These are phyloP conservation scores for Zarea fungicola DNA, from an alignment of 2,329 filamentous ascomycete genomes.

Conservation along the genomic window DNA sequence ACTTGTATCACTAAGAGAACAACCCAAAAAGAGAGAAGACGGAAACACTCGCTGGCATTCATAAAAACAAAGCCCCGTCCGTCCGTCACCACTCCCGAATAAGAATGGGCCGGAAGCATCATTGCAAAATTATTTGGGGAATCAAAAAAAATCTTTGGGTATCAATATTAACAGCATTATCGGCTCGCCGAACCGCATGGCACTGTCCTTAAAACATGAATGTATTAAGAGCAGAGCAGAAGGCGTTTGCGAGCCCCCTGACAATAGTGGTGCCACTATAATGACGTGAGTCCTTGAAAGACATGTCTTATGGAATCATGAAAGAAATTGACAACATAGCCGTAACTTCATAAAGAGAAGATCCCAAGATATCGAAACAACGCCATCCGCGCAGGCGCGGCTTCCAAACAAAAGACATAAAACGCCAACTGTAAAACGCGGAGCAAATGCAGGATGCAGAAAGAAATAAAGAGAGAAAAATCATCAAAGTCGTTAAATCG, in stretches of 20 bases:
- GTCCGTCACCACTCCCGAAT: too few relatives aligned
- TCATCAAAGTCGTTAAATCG: conserved; percentile 9
- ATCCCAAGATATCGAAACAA: conserved; percentile 1
- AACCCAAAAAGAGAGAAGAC: too few relatives aligned
- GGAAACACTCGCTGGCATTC: too few relatives aligned
- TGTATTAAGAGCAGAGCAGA: too few relatives aligned
- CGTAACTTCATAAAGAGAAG: neutral
- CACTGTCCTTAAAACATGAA: too few relatives aligned
- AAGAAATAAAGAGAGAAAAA: neutral
- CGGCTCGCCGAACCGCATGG: too few relatives aligned
- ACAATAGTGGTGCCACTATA: conserved; percentile 4
- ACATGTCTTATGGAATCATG: neutral
- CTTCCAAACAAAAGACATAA: neutral
- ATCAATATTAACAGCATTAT: conserved; percentile 11
- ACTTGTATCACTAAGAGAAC: too few relatives aligned
- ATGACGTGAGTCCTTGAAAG: conserved; percentile 12
- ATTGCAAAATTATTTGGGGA: neutral
- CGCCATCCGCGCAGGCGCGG: neutral
- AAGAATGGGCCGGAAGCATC: too few relatives aligned
- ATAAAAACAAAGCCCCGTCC: too few relatives aligned
- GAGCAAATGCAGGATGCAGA: conserved; percentile 4
- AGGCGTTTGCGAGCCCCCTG: neutral
- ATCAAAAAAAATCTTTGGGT: conserved; percentile 8
- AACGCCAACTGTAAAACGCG: neutral
- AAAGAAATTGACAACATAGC: neutral